Evolutionary conservation across 2,329 filamentous ascomycete species (phyloP).

Genomic region (Teratosphaeria pseudoeucalypti): DNA sequence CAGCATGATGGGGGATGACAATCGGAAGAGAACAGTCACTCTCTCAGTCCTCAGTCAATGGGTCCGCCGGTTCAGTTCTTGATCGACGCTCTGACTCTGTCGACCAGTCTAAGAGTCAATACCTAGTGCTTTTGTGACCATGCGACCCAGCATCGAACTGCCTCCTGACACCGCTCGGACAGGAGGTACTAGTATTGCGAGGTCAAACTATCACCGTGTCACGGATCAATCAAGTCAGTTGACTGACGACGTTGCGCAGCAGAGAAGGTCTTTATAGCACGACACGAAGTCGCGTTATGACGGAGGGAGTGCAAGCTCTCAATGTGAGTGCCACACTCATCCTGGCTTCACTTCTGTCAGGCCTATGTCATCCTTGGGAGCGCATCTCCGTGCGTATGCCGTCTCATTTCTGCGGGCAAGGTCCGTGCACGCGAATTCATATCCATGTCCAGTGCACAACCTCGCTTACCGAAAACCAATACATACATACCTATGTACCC

Average conservation of each 20-base stretch:
- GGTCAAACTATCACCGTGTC: neutral
- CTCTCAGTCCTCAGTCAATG: neutral
- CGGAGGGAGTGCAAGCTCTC: too few species aligned
- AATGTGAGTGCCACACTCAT: too few species aligned
- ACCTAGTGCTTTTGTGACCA: too few species aligned
- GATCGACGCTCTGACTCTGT: neutral
- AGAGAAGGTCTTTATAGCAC: neutral
- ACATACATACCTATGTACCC: neutral
- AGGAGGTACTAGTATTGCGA: neutral
- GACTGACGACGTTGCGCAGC: neutral
- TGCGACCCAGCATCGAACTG: too few species aligned
- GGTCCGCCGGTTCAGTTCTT: neutral
- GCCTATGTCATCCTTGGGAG: neutral
- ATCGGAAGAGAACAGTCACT: neutral
- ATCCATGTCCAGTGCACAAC: neutral
- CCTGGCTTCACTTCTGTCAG: too few species aligned
- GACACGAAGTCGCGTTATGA: neutral
- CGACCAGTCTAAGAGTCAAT: neutral
- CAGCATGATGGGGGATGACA: neutral
- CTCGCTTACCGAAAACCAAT: neutral
- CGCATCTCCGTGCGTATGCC: neutral
- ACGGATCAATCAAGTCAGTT: neutral
- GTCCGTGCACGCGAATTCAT: neutral
- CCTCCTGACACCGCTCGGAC: too few species aligned
- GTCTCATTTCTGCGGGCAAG: neutral